Conservation (phyloP, 148 eudicot species). For the Chenopodium album region DNA sequence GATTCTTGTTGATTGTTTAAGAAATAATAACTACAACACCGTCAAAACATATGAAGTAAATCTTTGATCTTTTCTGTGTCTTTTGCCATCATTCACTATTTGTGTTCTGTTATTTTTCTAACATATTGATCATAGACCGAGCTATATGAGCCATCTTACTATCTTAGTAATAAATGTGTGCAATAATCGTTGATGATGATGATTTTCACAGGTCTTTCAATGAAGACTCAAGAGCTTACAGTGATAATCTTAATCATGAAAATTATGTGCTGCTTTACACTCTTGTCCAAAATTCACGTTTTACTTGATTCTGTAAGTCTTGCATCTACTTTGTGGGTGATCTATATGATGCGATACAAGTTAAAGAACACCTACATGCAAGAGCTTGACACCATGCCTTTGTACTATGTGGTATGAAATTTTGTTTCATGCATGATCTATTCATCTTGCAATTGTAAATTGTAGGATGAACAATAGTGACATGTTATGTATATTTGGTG, state of each 20-base stretch:
- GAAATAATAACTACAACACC: no score
- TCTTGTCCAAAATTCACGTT: constrained; percentile 61
- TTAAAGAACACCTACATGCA: constrained; percentile 53
- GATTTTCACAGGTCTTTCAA: constrained; percentile 56
- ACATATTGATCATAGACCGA: no score
- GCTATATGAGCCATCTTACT: no score
- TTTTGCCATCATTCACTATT: no score
- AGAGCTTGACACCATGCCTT: constrained; percentile 58
- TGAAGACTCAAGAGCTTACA: constrained; percentile 81
- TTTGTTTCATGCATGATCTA: neutral
- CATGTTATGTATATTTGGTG: neutral
- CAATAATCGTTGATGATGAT: neutral
- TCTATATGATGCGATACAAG: constrained; percentile 77
- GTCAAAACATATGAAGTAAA: no score
- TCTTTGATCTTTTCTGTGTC: no score
- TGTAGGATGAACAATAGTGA: no score
- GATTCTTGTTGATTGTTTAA: no score
- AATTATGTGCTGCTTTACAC: constrained; percentile 42
- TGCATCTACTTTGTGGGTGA: constrained; percentile 67
- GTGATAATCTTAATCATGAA: constrained; percentile 56
- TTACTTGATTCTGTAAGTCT: constrained; percentile 58
- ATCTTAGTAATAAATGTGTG: no score
- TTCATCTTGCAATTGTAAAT: no score
- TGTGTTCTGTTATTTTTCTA: no score
- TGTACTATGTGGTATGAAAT: constrained; percentile 56